Base-by-base conservation (phyloP, 192 early-diverging fungal genomes). In the Entomortierella beljakovae region DNA sequence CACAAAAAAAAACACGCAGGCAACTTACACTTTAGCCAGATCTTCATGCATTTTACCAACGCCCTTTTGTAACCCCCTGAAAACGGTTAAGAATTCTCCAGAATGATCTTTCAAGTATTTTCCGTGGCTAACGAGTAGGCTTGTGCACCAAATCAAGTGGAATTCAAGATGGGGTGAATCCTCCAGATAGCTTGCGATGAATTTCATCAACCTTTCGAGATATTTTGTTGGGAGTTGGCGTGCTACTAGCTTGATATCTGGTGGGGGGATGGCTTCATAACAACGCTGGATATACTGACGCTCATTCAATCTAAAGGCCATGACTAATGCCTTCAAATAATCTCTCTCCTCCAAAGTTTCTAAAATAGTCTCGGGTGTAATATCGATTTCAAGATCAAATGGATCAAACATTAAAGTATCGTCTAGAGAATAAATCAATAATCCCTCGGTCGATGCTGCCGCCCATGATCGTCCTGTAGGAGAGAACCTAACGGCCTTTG, bases 381-480 rank as follows among this genome's bases (percentile, higher is more conserved):
- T 94, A 72, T 98, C 94, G 34, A 97, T 90, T 70, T 99, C 97
- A 4, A 99, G 90, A 83, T 99, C 97, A 81, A 97, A 99, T 25
- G 98, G 98, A 82, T 99, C 98, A 80, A 99, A 99, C 57, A 93
- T 64, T 25, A 98, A 83, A 2, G 88, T 87, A 50, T 99, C 95
- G 73, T 99, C 98, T 37, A 99, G 83, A 18, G 96, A 94, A 84
- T 98, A 99, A 51, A 99, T 90, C 59, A 99, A 66, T 29, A 99
- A 82, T 9, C 98, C 98, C 62, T 99, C 96, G 6, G 97, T 98
- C 16, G 96, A 92, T 9, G 97, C 96, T 0, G 97, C 94, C 1
- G 96, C 96, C 96, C 96, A 99, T 26, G 95, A 90, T 31, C 95
- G 88, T 23, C 96, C 96, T 0, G 95, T 98, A 34, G 97, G 97